phyloP scores from a whole-genome alignment of 345 rosid species.

The Triadica sebifera region DNA sequence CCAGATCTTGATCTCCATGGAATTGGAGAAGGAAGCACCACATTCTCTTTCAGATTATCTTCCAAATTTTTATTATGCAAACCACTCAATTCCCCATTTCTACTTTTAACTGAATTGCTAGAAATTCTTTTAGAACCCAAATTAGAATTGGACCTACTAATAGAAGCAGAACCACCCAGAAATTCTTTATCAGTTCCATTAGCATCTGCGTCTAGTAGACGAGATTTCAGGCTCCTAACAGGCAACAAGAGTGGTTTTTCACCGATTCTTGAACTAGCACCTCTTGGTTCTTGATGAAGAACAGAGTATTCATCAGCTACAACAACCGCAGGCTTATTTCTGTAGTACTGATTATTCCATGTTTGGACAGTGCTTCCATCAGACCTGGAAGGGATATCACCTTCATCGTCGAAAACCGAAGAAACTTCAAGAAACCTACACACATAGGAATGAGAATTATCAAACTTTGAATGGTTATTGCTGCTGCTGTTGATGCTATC shows the following conservation, averaged over 20 bases:
- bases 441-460: conserved; percentile 60
- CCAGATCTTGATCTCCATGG: conserved; percentile 94
- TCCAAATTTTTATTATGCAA: conserved; percentile 9
- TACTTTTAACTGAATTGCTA: conserved; percentile 20
- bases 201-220: conserved; percentile 37
- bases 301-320: conserved; percentile 26
- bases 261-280: conserved; percentile 29
- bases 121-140: conserved; percentile 42
- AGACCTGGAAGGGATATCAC: conserved; percentile 33
- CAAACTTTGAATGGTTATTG: conserved; percentile 20
- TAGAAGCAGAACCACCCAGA: conserved; percentile 19
- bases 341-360: conserved; percentile 69
- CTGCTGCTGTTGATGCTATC: conserved; percentile 22
- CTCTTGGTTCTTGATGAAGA: conserved; percentile 36
- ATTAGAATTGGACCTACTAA: conserved; percentile 30
- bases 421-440: conserved; percentile 79
- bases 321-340: conserved; percentile 55
- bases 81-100: conserved; percentile 12
- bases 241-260: conserved; percentile 84
- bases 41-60: conserved; percentile 34
- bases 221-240: conserved; percentile 70
- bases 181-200: conserved; percentile 24
- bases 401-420: conserved; percentile 79
- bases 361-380: conserved; percentile 40
- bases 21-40: conserved; percentile 90